phyloP scores from a whole-genome alignment of 148 eudicot genomes.

The Amaranthus cruentus region DNA sequence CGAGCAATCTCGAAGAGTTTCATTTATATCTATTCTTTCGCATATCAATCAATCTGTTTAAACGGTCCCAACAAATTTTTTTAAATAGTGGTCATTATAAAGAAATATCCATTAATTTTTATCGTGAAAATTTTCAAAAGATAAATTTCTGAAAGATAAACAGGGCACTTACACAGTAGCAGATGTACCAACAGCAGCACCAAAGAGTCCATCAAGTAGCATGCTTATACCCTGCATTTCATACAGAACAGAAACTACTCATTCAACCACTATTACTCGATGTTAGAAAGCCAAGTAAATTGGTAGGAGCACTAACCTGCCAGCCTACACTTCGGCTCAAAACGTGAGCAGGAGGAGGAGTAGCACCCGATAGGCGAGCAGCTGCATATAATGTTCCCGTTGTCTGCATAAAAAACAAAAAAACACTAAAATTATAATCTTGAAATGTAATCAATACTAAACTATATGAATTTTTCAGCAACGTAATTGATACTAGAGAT shows the following conservation, averaged over 20 bases:
- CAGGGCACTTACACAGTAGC: slow-evolving; percentile 73
- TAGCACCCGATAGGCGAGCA: slow-evolving; percentile 86
- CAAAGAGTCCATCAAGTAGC: slow-evolving; percentile 85
- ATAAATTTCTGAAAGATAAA: too few relatives aligned
- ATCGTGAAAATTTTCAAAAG: too few relatives aligned
- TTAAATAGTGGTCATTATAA: neutral
- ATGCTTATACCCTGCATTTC: slow-evolving; percentile 72
- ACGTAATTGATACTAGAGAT: neutral
- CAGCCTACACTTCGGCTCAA: slow-evolving; percentile 86
- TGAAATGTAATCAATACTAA: neutral
- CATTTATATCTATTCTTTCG: neutral
- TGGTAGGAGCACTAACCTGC: slow-evolving; percentile 45
- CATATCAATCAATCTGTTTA: neutral
- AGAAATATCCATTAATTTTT: neutral
- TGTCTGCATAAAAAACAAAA: slow-evolving; percentile 49
- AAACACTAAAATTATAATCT: neutral
- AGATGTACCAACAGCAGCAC: slow-evolving; percentile 74
- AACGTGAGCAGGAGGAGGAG: slow-evolving; percentile 85
- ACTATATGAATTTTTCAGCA: neutral
- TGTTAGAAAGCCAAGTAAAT: neutral
- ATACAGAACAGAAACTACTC: neutral
- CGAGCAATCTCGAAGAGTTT: neutral
- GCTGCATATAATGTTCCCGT: slow-evolving; percentile 89
- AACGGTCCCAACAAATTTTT: neutral
- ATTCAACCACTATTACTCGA: neutral